Conservation (phyloP, 176 grass and related monocot species). For the Oropetium thomaeum region DNA sequence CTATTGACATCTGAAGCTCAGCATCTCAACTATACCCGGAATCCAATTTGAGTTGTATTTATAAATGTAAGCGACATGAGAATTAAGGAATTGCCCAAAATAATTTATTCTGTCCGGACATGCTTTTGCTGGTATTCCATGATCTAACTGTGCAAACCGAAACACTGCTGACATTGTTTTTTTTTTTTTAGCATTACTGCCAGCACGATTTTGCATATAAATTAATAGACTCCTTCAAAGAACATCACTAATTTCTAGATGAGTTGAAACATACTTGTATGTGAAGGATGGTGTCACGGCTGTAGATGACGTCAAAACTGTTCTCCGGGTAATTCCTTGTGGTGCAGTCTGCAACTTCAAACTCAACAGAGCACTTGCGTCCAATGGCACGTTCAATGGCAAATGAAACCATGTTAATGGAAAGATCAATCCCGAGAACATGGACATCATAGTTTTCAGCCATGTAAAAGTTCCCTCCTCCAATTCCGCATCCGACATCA, state of each 20-base stretch:
- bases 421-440: slow-evolving; percentile 95
- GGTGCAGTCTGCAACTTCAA: slow-evolving; percentile 96
- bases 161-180: not conserved
- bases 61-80: too few relatives aligned
- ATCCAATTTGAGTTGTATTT: too few relatives aligned
- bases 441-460: slow-evolving; percentile 86
- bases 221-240: not conserved
- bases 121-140: too few relatives aligned
- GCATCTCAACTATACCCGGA: too few relatives aligned
- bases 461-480: slow-evolving; percentile 97
- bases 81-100: too few relatives aligned
- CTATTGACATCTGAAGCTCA: too few relatives aligned
- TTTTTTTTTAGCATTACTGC: too few relatives aligned
- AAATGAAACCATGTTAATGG: slow-evolving; percentile 97
- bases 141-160: not conserved
- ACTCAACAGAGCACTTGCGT: slow-evolving; percentile 78
- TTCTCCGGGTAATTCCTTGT: slow-evolving; percentile 76
- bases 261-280: slow-evolving; percentile 57
- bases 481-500: slow-evolving; percentile 95
- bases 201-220: not conserved
- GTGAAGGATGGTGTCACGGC: slow-evolving; percentile 97
- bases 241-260: not conserved
- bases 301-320: slow-evolving; percentile 88
- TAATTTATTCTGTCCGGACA: too few relatives aligned
- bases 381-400: slow-evolving; percentile 93